These are phyloP conservation scores for Suhomyces guaymorum DNA, from an alignment of 1,139 yeast species.

Conservation along the genomic window DNA sequence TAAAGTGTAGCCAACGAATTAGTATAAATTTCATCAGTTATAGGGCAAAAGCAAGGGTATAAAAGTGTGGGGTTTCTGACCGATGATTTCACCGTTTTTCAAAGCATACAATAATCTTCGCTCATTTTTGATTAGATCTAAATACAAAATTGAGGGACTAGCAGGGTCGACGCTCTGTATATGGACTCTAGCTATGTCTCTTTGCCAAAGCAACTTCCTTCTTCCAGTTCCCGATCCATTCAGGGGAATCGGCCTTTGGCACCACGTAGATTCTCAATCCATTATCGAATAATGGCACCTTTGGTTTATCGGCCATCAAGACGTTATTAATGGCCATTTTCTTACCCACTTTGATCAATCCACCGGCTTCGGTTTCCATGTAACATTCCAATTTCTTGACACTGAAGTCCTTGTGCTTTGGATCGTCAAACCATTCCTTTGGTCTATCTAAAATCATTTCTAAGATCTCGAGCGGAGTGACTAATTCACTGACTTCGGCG, in stretches of 20 bases:
- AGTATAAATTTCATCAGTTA: too few relatives aligned
- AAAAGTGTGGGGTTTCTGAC: too few relatives aligned
- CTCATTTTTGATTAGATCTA: too few relatives aligned
- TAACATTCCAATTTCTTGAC: conserved; percentile 65
- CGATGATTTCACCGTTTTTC: too few relatives aligned
- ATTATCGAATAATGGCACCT: conserved; percentile 76
- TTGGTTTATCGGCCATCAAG: conserved; percentile 61
- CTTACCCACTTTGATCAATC: conserved; percentile 82
- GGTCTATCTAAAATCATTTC: conserved; percentile 63
- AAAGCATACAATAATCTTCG: too few relatives aligned
- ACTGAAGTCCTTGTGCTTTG: conserved; percentile 60
- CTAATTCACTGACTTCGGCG: conserved; percentile 69
- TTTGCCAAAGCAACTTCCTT: conserved; percentile 62
- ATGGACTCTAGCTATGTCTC: conserved; percentile 28
- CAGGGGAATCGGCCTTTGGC: conserved; percentile 65
- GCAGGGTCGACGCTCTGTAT: neutral
- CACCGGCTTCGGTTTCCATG: conserved; percentile 83
- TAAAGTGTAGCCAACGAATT: too few relatives aligned
- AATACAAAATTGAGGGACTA: too few relatives aligned
- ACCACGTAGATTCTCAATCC: conserved; percentile 75
- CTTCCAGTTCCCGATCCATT: conserved; percentile 69
- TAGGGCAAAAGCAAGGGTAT: too few relatives aligned
- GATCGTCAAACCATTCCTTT: conserved; percentile 68
- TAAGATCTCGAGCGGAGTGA: conserved; percentile 61
- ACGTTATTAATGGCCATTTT: conserved; percentile 67